Conservation (phyloP, 2,329 filamentous ascomycete species). For the Fusarium oligoseptatum region DNA sequence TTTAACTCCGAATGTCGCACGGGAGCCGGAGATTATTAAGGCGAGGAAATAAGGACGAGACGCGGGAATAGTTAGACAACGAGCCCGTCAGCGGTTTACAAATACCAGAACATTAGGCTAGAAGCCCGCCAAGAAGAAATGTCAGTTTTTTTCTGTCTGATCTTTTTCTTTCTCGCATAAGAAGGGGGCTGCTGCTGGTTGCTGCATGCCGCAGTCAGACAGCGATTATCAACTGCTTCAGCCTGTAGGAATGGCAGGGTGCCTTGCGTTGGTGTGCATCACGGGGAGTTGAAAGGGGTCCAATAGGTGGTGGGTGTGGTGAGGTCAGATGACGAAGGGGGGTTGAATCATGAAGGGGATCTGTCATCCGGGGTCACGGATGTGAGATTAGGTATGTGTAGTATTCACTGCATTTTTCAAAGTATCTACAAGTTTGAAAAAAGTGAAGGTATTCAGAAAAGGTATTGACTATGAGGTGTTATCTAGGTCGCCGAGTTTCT, state of each 20-base stretch:
- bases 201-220: not conserved
- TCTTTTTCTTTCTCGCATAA: not conserved
- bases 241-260: not conserved
- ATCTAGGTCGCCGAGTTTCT: not conserved
- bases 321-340: slow-evolving; percentile 17
- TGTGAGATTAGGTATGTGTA: not conserved
- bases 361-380: not conserved
- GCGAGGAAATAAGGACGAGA: not conserved
- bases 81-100: not conserved
- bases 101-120: not conserved
- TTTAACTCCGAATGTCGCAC: not conserved
- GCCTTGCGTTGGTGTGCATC: not conserved
- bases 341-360: not conserved
- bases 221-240: not conserved
- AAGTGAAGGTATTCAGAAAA: slow-evolving; percentile 16
- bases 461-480: not conserved
- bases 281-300: slow-evolving; percentile 5
- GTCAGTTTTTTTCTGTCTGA: not conserved
- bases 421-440: not conserved
- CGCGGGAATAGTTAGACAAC: not conserved
- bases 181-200: not conserved
- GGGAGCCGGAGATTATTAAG: not conserved
- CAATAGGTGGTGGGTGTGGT: slow-evolving; percentile 1
- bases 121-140: not conserved
- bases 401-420: not conserved